Base-by-base conservation (phyloP, 306 rosid genomes). In the Prunus kanzakura region DNA sequence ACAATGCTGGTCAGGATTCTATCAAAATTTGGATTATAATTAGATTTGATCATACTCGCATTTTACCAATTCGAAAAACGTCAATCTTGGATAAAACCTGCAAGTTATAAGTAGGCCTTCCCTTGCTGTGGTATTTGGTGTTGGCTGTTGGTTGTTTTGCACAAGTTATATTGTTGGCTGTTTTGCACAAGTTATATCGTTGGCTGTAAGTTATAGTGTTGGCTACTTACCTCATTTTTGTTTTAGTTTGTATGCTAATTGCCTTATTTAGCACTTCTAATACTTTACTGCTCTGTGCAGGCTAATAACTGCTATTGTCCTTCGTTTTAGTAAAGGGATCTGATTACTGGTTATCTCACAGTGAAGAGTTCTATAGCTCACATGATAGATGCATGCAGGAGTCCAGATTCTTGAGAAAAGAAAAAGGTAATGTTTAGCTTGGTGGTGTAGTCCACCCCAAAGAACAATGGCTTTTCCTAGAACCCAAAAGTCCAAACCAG, bases 391-490 rank as follows among this genome's bases (percentile, higher is more conserved):
- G 22, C 67, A 63, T 0, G 11, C 45, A 3, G 1, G 43, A 30
- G 67, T 30, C 15, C 25, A 18, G 12, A 35, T 64, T 64, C 15
- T 32, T 32, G 69, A 35, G 27, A 29, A 62, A 62, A 3, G 3
- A 32, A 1, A 64, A 60, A 25, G 64, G 8, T 30, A 15, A 10
- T 35, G 14, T 32, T 64, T 9, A 35, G 69, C 6, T 64, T 35
- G 14, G 23, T 8, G 69, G 69, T 9, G 19, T 64, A 64, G 69
- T 1, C 3, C 41, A 62, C 54, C 72, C 32, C 38, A 23, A 22
- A 38, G 6, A 69, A 25, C 61, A 74, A 86, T 91, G 97, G 91
- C 89, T 25, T 75, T 84, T 38, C 83, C 68, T 61, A 84, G 78
- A 78, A 38, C 72, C 71, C 71, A 76, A 23, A 89, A 88, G 79